phyloP scores from a whole-genome alignment of 148 eudicot species.

The Diospyros kaki region DNA sequence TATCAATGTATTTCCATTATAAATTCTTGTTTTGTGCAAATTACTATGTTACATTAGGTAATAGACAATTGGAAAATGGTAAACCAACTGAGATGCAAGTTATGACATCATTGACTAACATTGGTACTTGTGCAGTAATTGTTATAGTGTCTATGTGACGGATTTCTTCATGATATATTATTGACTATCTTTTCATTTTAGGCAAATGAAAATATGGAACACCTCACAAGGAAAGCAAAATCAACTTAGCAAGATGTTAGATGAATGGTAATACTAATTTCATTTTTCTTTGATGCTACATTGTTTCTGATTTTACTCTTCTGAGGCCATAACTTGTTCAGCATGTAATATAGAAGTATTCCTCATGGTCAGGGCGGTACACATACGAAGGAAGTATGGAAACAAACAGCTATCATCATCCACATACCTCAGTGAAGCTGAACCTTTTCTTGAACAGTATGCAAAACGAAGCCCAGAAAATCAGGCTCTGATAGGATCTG shows the following conservation, averaged over 20 bases:
- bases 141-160: background rate
- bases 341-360: constrained; percentile 12
- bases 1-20: background rate
- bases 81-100: background rate
- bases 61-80: background rate
- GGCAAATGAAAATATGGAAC: constrained; percentile 95
- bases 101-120: background rate
- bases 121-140: background rate
- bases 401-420: constrained; percentile 56
- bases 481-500: constrained; percentile 78
- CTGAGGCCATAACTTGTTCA: background rate
- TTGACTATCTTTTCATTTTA: constrained; percentile 24
- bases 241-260: constrained; percentile 78
- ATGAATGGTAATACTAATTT: constrained; percentile 66
- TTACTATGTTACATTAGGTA: background rate
- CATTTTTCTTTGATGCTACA: background rate
- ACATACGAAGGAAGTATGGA: constrained; percentile 67
- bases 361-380: constrained; percentile 61
- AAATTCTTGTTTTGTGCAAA: background rate
- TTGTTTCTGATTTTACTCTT: constrained; percentile 2
- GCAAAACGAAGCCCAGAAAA: constrained; percentile 80
- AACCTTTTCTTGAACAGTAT: constrained; percentile 90
- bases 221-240: constrained; percentile 75
- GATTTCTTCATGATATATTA: background rate
- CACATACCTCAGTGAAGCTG: constrained; percentile 84